phyloP scores from a whole-genome alignment of 1,284 basidiomycete species.

The Tilletia horrida region DNA sequence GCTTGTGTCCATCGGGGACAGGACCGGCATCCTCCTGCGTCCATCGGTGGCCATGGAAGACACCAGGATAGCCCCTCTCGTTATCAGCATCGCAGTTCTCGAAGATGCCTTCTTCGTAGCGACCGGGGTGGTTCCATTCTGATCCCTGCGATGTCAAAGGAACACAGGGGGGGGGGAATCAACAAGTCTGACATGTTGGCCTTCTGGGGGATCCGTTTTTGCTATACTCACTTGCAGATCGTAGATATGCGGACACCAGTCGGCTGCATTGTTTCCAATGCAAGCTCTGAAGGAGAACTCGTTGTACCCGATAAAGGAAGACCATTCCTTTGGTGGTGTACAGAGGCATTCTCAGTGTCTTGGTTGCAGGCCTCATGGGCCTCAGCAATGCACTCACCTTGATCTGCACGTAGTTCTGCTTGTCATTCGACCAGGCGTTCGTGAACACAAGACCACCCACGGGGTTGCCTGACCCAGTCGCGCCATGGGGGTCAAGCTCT shows the following conservation, averaged over 20 bases:
- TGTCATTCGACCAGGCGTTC: slow-evolving; percentile 30
- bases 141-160: slow-evolving; percentile 32
- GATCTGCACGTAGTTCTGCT: slow-evolving; percentile 20
- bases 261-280: slow-evolving; percentile 28
- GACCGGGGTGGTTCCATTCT: slow-evolving; percentile 39
- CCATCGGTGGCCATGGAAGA: slow-evolving; percentile 31
- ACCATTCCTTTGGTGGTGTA: slow-evolving; percentile 20
- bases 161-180: neutral
- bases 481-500: slow-evolving; percentile 43
- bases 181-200: neutral
- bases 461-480: slow-evolving; percentile 38
- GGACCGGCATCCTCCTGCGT: slow-evolving; percentile 29
- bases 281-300: slow-evolving; percentile 41
- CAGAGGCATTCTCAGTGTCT: no score
- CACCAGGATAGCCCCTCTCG: slow-evolving; percentile 27
- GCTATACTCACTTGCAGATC: slow-evolving; percentile 25
- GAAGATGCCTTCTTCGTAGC: slow-evolving; percentile 33
- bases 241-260: slow-evolving; percentile 38
- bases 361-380: no score
- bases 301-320: slow-evolving; percentile 36
- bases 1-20: slow-evolving; percentile 29
- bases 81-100: slow-evolving; percentile 35
- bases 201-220: neutral
- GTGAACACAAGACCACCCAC: slow-evolving; percentile 36
- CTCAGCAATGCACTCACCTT: no score